Conservation (phyloP, 1,284 basidiomycete species). For the Jaminaea rosea region DNA sequence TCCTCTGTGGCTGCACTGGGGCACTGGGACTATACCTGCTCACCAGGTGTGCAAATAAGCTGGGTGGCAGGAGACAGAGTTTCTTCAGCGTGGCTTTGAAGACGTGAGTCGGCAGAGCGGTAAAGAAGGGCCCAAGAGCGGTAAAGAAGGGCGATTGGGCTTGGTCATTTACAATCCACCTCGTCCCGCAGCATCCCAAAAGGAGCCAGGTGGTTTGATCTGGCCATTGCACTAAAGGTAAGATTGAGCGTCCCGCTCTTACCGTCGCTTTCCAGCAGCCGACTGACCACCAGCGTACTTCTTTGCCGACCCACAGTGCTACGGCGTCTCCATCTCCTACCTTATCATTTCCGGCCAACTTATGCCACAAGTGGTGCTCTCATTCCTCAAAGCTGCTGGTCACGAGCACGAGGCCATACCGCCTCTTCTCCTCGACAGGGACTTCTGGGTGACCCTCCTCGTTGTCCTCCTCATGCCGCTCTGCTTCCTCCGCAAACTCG, state of each 20-base stretch:
- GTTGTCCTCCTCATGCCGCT: conserved; percentile 78
- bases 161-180: too few relatives aligned
- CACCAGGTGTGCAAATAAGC: conserved; percentile 72
- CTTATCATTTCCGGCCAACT: conserved; percentile 51
- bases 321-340: conserved; percentile 82
- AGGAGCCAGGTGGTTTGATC: conserved; percentile 75
- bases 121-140: too few relatives aligned
- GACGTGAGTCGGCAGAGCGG: too few relatives aligned
- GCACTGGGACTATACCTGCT: conserved; percentile 84
- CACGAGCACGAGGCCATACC: conserved; percentile 24
- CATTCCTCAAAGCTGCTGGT: conserved; percentile 53
- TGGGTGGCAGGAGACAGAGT: conserved; percentile 48
- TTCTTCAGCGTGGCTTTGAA: conserved; percentile 33
- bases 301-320: conserved; percentile 20
- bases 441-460: conserved; percentile 71
- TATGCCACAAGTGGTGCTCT: conserved; percentile 83
- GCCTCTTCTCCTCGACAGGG: conserved; percentile 56
- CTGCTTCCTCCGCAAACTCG: conserved; percentile 68
- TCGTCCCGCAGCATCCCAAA: too few relatives aligned
- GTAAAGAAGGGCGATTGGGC: too few relatives aligned
- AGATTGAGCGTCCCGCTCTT: too few relatives aligned
- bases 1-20: conserved; percentile 71
- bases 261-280: too few relatives aligned
- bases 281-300: too few relatives aligned
- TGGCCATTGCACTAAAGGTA: conserved; percentile 70